Evolutionary conservation across 192 early-diverging fungal species (phyloP).

Genomic region (Rhizoclosmatium globosum): DNA sequence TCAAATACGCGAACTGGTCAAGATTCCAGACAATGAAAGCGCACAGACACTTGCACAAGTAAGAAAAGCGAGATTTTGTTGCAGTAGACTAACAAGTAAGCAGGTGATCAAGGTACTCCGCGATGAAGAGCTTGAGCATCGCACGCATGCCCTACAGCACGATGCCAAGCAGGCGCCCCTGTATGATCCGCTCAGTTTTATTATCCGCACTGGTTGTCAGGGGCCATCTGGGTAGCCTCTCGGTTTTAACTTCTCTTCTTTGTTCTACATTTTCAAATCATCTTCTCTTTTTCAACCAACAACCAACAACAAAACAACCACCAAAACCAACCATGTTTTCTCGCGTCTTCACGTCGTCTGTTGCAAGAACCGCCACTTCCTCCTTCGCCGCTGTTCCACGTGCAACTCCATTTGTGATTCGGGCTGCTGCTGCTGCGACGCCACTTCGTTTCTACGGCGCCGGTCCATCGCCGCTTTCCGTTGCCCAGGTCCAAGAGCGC

Average conservation of each 20-base stretch:
- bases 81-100: no score
- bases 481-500: constrained; percentile 80
- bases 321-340: not conserved
- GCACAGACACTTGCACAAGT: constrained; percentile 40
- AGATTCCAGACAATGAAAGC: constrained; percentile 69
- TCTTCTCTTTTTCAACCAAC: no score
- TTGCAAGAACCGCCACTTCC: not conserved
- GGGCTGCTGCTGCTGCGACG: not conserved
- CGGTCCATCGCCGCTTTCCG: constrained; percentile 68
- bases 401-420: not conserved
- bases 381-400: not conserved
- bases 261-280: not conserved
- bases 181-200: constrained; percentile 72
- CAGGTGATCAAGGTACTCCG: constrained; percentile 85
- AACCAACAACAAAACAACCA: not conserved
- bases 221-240: constrained; percentile 91
- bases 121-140: constrained; percentile 96
- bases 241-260: constrained; percentile 66
- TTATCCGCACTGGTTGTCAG: constrained; percentile 89
- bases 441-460: constrained; percentile 68
- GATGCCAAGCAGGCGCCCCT: constrained; percentile 87
- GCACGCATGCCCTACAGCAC: constrained; percentile 87
- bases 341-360: not conserved
- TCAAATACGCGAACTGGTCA: constrained; percentile 84
- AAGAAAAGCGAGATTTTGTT: not conserved